Evolutionary conservation across 805 yeast species (phyloP).

Genomic region (Nakazawaea wyomingensis): DNA sequence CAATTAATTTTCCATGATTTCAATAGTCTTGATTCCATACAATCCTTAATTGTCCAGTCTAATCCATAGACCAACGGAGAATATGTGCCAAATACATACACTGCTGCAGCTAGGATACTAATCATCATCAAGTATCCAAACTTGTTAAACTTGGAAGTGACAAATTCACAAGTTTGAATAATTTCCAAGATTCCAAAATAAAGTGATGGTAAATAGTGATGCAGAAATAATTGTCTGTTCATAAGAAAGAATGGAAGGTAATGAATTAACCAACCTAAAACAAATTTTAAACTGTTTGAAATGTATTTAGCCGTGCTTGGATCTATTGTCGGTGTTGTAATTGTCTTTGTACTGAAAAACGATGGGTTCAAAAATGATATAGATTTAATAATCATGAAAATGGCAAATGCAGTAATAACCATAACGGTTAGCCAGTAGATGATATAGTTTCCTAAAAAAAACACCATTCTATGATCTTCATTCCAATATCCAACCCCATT

Average conservation of each 20-base stretch:
- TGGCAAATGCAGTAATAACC: conserved; percentile 23
- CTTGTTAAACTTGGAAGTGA: conserved; percentile 23
- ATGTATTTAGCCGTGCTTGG: not conserved
- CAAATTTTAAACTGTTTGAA: not conserved
- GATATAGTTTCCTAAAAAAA: conserved; percentile 59
- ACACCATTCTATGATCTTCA: conserved; percentile 39
- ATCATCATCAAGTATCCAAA: conserved; percentile 25
- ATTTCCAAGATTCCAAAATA: conserved; percentile 57
- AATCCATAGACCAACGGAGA: conserved; percentile 43
- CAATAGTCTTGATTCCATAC: conserved; percentile 32
- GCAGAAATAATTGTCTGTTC: conserved; percentile 91
- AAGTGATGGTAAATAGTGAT: conserved; percentile 89
- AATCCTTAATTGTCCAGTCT: conserved; percentile 37
- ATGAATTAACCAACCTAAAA: conserved; percentile 38
- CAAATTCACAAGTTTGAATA: conserved; percentile 40
- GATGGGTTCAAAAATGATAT: conserved; percentile 4
- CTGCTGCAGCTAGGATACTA: conserved; percentile 17
- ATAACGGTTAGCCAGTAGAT: conserved; percentile 45
- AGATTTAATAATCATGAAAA: conserved; percentile 14
- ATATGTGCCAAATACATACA: conserved; percentile 20
- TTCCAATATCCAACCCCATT: conserved; percentile 60
- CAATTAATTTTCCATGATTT: conserved; percentile 42
- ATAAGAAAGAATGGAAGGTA: conserved; percentile 74
- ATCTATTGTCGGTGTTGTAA: not conserved
- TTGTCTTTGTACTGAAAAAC: not conserved